A percentile compares a stretch with the other conserved stretches of the same genome.
These are phyloP conservation scores for Phaeodactylum tricornutum DNA, from an alignment of 108 stramenopile genomes.

Conservation along the genomic window DNA sequence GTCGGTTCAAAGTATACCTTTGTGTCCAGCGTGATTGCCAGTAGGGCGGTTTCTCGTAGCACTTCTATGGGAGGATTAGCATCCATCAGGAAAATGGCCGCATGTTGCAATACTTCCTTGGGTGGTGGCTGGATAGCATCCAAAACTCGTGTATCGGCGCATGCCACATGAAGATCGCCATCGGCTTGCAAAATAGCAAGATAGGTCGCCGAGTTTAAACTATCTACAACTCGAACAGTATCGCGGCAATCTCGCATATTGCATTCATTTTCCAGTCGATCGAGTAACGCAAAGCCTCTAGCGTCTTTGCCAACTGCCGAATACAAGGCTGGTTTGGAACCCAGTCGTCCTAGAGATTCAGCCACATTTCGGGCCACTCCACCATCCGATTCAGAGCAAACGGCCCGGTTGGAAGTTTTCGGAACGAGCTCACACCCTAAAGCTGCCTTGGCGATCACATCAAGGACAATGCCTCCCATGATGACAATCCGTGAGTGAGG, in stretches of 20 bases:
- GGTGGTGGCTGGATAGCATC: conserved; percentile 29
- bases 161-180: conserved; percentile 72
- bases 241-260: conserved; percentile 11
- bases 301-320: conserved; percentile 70
- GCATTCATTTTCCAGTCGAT: conserved; percentile 27
- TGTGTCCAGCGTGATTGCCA: conserved; percentile 8
- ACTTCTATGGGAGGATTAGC: conserved; percentile 42
- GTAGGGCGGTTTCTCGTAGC: conserved; percentile 24
- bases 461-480: conserved; percentile 79
- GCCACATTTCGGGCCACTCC: conserved; percentile 64
- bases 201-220: conserved; percentile 59
- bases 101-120: conserved; percentile 12
- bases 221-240: neutral
- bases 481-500: conserved; percentile 45
- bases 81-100: conserved; percentile 59
- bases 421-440: conserved; percentile 12
- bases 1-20: conserved; percentile 58
- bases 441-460: conserved; percentile 51
- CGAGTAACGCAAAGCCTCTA: conserved; percentile 38
- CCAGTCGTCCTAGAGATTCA: conserved; percentile 50
- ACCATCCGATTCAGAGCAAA: conserved; percentile 32
- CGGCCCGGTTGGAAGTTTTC: conserved; percentile 47
- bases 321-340: conserved; percentile 38
- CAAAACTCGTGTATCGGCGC: conserved; percentile 73
- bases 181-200: conserved; percentile 49